phyloP scores from a whole-genome alignment of 805 yeast species.

The Kuraishia borneana region DNA sequence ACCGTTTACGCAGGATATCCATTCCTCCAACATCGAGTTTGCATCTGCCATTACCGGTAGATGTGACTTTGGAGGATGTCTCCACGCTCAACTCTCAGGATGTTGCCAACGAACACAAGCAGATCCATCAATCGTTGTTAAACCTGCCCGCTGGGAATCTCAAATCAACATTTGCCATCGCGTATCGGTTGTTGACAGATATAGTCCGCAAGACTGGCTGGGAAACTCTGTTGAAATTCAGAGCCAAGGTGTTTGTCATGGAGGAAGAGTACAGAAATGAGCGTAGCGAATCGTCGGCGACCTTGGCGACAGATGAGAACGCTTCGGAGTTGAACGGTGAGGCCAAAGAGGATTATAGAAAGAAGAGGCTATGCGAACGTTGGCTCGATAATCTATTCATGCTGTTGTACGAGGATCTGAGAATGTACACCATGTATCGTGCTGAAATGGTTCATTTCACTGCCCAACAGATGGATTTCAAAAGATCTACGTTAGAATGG shows the following conservation, averaged over 20 bases:
- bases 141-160: constrained; percentile 63
- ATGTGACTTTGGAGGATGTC: constrained; percentile 61
- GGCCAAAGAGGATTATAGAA: constrained; percentile 34
- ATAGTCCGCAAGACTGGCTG: constrained; percentile 62
- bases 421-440: constrained; percentile 87
- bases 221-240: constrained; percentile 49
- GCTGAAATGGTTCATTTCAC: constrained; percentile 84
- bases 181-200: constrained; percentile 52
- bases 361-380: constrained; percentile 59
- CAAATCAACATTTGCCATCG: constrained; percentile 42
- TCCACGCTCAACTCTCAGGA: constrained; percentile 55
- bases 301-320: neutral
- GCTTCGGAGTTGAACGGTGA: constrained; percentile 2
- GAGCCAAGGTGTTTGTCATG: constrained; percentile 62
- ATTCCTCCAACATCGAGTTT: constrained; percentile 40
- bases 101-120: constrained; percentile 53
- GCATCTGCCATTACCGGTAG: constrained; percentile 69
- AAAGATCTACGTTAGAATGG: constrained; percentile 81
- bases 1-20: constrained; percentile 46
- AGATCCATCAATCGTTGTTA: constrained; percentile 48
- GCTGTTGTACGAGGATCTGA: constrained; percentile 62
- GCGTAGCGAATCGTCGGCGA: constrained; percentile 4
- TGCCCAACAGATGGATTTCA: constrained; percentile 73
- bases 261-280: constrained; percentile 45
- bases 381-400: constrained; percentile 66